Evolutionary conservation across 106 monocot genomes (phyloP), one percentile per base, ranked within the genome.

Genomic region (Amphibolis antarctica): DNA sequence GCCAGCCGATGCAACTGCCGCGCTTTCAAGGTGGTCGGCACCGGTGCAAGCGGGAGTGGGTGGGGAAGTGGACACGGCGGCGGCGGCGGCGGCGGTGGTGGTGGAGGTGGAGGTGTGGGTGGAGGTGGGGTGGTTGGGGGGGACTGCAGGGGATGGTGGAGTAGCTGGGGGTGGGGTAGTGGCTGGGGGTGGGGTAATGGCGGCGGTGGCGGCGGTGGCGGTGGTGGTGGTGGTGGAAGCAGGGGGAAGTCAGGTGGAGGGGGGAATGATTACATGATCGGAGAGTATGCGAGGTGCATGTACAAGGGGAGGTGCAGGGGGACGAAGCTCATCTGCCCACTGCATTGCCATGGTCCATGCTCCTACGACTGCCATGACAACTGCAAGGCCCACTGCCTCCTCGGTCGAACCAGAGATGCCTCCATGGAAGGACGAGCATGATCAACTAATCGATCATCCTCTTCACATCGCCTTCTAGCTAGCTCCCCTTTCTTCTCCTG

Each of bases 381-480:
- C 46, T 93, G 93, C 83, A 83, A 60, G 61, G 88, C 93, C 23
- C 81, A 85, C 63, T 93, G 93, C 75, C n/a, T n/a, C n/a, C n/a
- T n/a, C n/a, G n/a, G n/a, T n/a, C n/a, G n/a, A n/a, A n/a, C n/a
- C n/a, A n/a, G n/a, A n/a, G n/a, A n/a, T n/a, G n/a, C n/a, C n/a
- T n/a, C n/a, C n/a, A n/a, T n/a, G n/a, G n/a, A n/a, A n/a, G n/a
- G n/a, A n/a, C n/a, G n/a, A n/a, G n/a, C n/a, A n/a, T n/a, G n/a
- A n/a, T n/a, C n/a, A n/a, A n/a, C n/a, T n/a, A n/a, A n/a, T n/a
- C n/a, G n/a, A n/a, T n/a, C n/a, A n/a, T n/a, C n/a, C n/a, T n/a
- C n/a, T n/a, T n/a, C n/a, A n/a, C n/a, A n/a, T n/a, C n/a, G n/a
- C n/a, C n/a, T n/a, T n/a, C n/a, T n/a, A n/a, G n/a, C n/a, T n/a